Evolutionary conservation across 2,329 filamentous ascomycete genomes (phyloP), one percentile per base, ranked within the genome.

Genomic region (Verticillium dahliae): DNA sequence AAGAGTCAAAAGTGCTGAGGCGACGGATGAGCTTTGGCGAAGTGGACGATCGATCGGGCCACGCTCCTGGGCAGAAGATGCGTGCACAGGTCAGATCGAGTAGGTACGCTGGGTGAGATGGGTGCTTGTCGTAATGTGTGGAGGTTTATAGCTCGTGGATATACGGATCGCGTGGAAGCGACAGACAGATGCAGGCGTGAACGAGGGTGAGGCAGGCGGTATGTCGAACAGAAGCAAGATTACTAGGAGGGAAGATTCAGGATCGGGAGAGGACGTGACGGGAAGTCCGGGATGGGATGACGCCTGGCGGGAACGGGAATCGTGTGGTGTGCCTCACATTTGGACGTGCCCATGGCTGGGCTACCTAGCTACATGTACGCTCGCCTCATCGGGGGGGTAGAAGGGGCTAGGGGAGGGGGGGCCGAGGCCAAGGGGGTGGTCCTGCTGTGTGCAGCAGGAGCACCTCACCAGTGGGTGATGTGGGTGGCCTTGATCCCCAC

Each of bases 101-200:
- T 22, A 22, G 41, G 41, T 50, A 11, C 41, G n/a, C n/a, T 15
- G 41, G 9, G 6, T 22, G 7, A 9, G n/a, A 7, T 50, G 41
- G 11, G n/a, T 22, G 41, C n/a, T 9, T 37, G 6, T 37, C 18
- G 39, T 41, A 15, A n/a, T 41, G 38, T 41, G 41, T 22, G 41
- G 41, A 50, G 41, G 41, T 50, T 10, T n/a, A 50, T 50, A 7
- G 41, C n/a, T 37, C 22, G 15, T n/a, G 41, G 41, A 50, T 52
- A 59, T 57, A 54, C 57, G 61, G 59, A 55, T 59, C 18, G 54
- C 58, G 61, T 59, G 62, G 57, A 41, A 54, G 35, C 57, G 58
- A 63, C 56, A 59, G 39, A 35, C 54, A 59, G 18, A 22, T 22
- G 18, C 10, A 38, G 37, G 55, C 34, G 31, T 38, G 22, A 55